phyloP scores from a whole-genome alignment of 1,139 yeast species.

The Taphrina sp. region DNA sequence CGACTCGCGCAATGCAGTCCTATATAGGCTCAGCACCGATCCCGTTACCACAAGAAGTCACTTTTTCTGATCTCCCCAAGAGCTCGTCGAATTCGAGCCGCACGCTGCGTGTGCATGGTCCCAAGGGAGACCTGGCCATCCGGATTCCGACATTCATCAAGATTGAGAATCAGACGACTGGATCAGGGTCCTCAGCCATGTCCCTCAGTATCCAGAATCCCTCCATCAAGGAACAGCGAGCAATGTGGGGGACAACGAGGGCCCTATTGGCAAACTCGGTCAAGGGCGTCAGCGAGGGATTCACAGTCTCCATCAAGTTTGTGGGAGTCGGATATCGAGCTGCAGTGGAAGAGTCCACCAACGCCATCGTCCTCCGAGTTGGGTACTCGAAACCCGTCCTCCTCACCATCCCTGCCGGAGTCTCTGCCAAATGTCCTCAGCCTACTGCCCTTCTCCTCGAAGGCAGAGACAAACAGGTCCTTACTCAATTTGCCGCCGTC shows the following conservation, averaged over 20 bases:
- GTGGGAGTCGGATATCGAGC: slow-evolving; percentile 99
- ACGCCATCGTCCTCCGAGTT: slow-evolving; percentile 44
- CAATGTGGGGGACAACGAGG: slow-evolving; percentile 96
- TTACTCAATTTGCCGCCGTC: slow-evolving; percentile 82
- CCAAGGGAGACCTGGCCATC: slow-evolving; percentile 13
- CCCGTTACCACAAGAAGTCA: slow-evolving; percentile 22
- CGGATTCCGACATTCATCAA: slow-evolving; percentile 16
- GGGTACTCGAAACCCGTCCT: slow-evolving; percentile 39
- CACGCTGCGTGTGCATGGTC: slow-evolving; percentile 10
- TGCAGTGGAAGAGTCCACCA: slow-evolving; percentile 57
- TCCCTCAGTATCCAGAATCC: slow-evolving; percentile 54
- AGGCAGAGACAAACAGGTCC: slow-evolving; percentile 85
- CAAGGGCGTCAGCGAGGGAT: slow-evolving; percentile 90
- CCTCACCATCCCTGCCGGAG: slow-evolving; percentile 64
- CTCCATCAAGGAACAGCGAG: slow-evolving; percentile 63
- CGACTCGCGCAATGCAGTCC: slow-evolving; percentile 7
- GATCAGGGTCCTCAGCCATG: slow-evolving; percentile 5
- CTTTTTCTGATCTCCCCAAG: slow-evolving; percentile 5
- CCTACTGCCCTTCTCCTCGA: slow-evolving; percentile 87
- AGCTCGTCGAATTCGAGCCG: background rate
- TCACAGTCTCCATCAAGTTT: slow-evolving; percentile 77
- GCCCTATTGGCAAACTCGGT: slow-evolving; percentile 73
- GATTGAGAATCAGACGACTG: background rate
- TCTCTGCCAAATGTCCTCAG: slow-evolving; percentile 71
- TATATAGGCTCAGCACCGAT: slow-evolving; percentile 29